phyloP scores from a whole-genome alignment of 2,329 filamentous ascomycete genomes.

The Leptographium radiaticola region DNA sequence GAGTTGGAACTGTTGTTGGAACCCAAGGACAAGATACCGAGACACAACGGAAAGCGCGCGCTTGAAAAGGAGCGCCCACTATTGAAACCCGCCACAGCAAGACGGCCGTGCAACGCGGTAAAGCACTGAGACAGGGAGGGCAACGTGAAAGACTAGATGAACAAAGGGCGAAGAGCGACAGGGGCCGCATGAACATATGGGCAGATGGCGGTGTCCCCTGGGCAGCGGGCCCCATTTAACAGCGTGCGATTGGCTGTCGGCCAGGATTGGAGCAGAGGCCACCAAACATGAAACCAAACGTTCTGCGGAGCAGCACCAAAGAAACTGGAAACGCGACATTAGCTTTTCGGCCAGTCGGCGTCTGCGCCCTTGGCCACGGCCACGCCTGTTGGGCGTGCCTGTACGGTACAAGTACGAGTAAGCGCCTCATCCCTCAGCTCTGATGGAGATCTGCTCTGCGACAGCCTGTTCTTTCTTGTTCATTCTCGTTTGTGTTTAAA shows the following conservation, averaged over 20 bases:
- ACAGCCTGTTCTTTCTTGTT: neutral
- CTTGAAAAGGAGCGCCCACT: neutral
- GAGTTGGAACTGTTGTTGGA: too few relatives aligned
- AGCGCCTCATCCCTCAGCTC: too few relatives aligned
- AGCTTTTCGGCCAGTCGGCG: neutral
- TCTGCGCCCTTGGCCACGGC: neutral
- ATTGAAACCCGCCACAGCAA: too few relatives aligned
- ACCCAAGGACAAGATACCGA: too few relatives aligned
- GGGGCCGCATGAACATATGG: neutral
- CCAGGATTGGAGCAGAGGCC: neutral
- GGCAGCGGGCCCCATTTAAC: neutral
- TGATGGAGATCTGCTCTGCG: too few relatives aligned
- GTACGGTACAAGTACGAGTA: neutral
- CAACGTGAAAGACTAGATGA: neutral
- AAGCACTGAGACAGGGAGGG: neutral
- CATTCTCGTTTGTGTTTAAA: neutral
- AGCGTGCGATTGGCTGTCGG: neutral
- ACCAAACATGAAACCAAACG: slow-evolving; percentile 1
- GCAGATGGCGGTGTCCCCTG: neutral
- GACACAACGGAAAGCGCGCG: too few relatives aligned
- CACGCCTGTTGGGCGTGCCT: too few relatives aligned
- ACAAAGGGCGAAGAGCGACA: neutral
- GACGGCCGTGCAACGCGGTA: neutral
- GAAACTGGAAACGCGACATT: neutral
- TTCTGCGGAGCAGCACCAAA: neutral